Evolutionary conservation across 1,284 basidiomycete species (phyloP).

Genomic region (Marasmius oreades): DNA sequence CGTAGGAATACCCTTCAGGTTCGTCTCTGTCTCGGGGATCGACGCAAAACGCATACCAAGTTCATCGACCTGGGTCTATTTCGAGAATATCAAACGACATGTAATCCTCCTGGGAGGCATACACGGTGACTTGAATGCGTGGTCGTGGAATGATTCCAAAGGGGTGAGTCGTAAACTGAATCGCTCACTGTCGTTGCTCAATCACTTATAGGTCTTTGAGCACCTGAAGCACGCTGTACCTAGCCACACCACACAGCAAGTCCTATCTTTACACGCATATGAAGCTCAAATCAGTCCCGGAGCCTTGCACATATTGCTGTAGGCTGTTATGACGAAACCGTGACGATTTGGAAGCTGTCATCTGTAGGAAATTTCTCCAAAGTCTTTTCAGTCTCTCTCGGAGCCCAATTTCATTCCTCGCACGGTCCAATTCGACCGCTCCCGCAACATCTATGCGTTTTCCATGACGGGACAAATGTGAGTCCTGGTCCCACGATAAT

Average conservation of each 20-base stretch:
- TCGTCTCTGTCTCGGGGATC: not conserved
- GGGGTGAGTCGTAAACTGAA: not conserved
- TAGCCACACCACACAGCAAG: not conserved
- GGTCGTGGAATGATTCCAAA: conserved; percentile 1
- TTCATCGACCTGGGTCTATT: not conserved
- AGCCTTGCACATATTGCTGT: not conserved
- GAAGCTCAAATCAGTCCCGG: too few relatives aligned
- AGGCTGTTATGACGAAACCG: not conserved
- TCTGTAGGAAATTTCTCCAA: not conserved
- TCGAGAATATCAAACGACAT: not conserved
- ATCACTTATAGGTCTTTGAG: not conserved
- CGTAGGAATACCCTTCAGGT: not conserved
- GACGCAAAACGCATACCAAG: not conserved
- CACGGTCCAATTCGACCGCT: not conserved
- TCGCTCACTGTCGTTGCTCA: not conserved
- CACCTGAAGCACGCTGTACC: not conserved
- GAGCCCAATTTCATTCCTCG: not conserved
- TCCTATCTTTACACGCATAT: not conserved
- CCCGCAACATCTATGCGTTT: not conserved
- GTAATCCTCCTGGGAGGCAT: not conserved
- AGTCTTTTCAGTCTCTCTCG: not conserved
- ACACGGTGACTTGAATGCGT: not conserved
- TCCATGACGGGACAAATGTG: not conserved
- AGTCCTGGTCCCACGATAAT: conserved; percentile 1
- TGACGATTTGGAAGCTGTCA: conserved; percentile 1